These are phyloP conservation scores for Goffeauzyma gilvescens DNA, from an alignment of 768 basidiomycete genomes.

Conservation along the genomic window DNA sequence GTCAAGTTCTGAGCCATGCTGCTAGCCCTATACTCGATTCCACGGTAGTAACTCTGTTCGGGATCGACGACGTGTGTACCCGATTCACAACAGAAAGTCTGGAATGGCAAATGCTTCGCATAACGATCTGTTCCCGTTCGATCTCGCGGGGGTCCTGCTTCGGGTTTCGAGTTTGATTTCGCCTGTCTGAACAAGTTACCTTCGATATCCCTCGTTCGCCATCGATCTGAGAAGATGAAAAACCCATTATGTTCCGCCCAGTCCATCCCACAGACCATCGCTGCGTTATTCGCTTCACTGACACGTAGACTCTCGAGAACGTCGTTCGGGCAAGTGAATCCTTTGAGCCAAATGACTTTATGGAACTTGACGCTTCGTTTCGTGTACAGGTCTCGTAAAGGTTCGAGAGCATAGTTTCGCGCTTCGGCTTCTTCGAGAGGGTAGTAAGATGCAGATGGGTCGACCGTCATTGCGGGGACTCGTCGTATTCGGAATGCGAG, in stretches of 20 bases:
- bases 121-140: constrained; percentile 61
- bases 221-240: constrained; percentile 95
- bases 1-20: constrained; percentile 57
- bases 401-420: constrained; percentile 80
- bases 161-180: constrained; percentile 73
- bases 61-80: constrained; percentile 96
- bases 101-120: constrained; percentile 82
- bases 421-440: constrained; percentile 87
- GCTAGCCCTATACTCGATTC: constrained; percentile 66
- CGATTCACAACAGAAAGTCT: constrained; percentile 96
- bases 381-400: constrained; percentile 58
- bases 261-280: constrained; percentile 99
- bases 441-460: constrained; percentile 77
- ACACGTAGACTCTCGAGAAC: constrained; percentile 89
- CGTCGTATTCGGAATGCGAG: constrained; percentile 80
- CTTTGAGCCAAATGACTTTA: constrained; percentile 91
- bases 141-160: constrained; percentile 84
- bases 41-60: constrained; percentile 81
- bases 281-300: constrained; percentile 72
- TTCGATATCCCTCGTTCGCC: constrained; percentile 93
- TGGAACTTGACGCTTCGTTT: constrained; percentile 65
- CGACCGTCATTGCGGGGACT: constrained; percentile 81
- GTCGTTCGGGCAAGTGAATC: constrained; percentile 96
- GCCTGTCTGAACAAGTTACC: constrained; percentile 97
- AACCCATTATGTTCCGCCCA: constrained; percentile 96